Percentiles rank a stretch among this genome's conserved stretches.
Evolutionary conservation across 2,329 filamentous ascomycete species (phyloP).

Genomic region (Aaosphaeria pasadenensis): DNA sequence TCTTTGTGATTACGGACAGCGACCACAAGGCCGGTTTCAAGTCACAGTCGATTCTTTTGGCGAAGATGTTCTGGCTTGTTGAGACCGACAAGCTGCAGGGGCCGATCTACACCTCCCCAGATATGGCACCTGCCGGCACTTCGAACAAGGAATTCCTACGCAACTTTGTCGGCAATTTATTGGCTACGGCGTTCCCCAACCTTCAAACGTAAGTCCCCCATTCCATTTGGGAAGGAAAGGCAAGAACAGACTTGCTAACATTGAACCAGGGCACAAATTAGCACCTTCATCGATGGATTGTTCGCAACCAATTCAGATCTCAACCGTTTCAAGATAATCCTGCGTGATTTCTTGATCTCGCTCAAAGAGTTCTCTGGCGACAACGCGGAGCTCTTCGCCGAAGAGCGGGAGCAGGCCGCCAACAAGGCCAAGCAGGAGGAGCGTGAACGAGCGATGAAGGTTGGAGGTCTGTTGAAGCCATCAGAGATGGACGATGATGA

Average conservation of each 20-base stretch:
- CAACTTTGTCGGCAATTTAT: slow-evolving; percentile 78
- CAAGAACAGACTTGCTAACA: background rate
- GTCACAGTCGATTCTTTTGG: slow-evolving; percentile 89
- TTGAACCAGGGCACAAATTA: slow-evolving; percentile 70
- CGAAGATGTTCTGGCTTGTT: slow-evolving; percentile 96
- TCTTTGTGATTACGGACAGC: slow-evolving; percentile 95
- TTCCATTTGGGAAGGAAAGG: background rate
- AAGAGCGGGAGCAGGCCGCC: slow-evolving; percentile 91
- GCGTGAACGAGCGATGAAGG: slow-evolving; percentile 87
- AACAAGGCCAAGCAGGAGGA: slow-evolving; percentile 83
- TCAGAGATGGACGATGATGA: slow-evolving; percentile 86
- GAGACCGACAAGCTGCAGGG: slow-evolving; percentile 85
- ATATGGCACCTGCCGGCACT: slow-evolving; percentile 79
- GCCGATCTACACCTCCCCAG: slow-evolving; percentile 75
- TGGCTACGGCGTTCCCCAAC: slow-evolving; percentile 91
- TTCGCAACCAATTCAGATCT: slow-evolving; percentile 87
- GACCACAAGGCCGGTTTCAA: slow-evolving; percentile 99
- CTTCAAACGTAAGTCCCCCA: slow-evolving; percentile 70
- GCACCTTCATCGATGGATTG: slow-evolving; percentile 82
- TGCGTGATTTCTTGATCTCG: slow-evolving; percentile 96
- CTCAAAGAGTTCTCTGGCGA: slow-evolving; percentile 96
- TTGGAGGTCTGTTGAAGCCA: slow-evolving; percentile 92
- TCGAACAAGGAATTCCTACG: slow-evolving; percentile 87
- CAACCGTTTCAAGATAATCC: slow-evolving; percentile 90
- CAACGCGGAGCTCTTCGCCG: slow-evolving; percentile 88